Evolutionary conservation across 805 yeast species (phyloP), one percentile per base, ranked within the genome.

Genomic region (Saccharomycopsis sp.): DNA sequence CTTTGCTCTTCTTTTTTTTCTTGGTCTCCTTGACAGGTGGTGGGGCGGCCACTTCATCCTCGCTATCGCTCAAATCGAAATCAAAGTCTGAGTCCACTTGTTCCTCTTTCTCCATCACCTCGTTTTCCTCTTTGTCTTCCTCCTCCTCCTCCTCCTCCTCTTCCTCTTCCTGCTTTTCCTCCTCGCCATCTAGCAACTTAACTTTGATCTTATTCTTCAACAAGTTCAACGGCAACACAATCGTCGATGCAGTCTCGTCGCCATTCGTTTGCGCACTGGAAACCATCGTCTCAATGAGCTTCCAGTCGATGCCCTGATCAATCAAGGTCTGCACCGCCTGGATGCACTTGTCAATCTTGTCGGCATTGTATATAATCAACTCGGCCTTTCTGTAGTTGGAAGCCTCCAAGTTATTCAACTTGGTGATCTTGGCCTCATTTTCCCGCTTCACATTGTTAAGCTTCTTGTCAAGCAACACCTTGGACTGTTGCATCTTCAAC

Each of bases 281-380:
- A 38, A 89, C 77, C 43, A 81, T 60, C 48, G 77, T 75, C 55
- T 82, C 95, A 48, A 88, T 88, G 46, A 85, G 80, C 32, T 73
- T 72, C 98, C 98, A 89, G 56, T 89, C 96, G 85, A 86, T 84
- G 48, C 84, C 88, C 54, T 84, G 92, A 42, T 80, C 77, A 4
- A 87, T 48, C 41, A 86, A 61, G 1, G 65, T 62, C 44, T 78
- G 80, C 4, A 89, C 82, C 2, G 82, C 78, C 5, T 55, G 58
- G 45, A 73, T 79, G 36, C 92, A 86, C 13, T 73, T 73, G 37
- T 81, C 92, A 4, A 88, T 86, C 19, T 73, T 50, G 20, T 75
- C 76, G 4, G 89, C 80, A 55, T 81, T 68, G 27, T 69, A 62
- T 46, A 83, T 80, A 21, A 89, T 77, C 4, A 81, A 63, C 48